phyloP scores from a whole-genome alignment of 2,329 filamentous ascomycete species.

The Penicillium psychrosexuale region DNA sequence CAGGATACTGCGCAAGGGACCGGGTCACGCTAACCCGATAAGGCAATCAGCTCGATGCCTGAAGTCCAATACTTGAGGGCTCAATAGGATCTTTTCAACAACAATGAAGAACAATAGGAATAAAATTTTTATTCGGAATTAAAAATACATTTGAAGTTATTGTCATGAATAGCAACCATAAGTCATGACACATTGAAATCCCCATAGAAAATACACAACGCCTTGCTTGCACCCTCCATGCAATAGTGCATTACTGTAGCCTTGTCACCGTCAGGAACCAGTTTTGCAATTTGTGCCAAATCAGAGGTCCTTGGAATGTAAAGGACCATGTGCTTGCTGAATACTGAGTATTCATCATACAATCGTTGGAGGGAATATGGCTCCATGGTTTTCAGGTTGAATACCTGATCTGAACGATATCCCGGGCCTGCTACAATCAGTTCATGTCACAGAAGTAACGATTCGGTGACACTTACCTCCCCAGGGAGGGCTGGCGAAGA shows the following conservation, averaged over 20 bases:
- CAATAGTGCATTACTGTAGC: constrained; percentile 85
- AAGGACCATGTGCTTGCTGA: constrained; percentile 60
- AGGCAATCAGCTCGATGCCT: constrained; percentile 22
- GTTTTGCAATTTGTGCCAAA: constrained; percentile 69
- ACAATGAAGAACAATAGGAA: background rate
- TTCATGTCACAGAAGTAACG: background rate
- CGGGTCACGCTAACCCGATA: constrained; percentile 24
- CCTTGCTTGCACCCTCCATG: constrained; percentile 83
- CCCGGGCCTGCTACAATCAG: constrained; percentile 51
- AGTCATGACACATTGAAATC: constrained; percentile 44
- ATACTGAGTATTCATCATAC: constrained; percentile 57
- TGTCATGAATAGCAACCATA: constrained; percentile 2
- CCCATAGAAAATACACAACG: constrained; percentile 59
- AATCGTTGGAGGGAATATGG: constrained; percentile 72
- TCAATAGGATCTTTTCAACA: background rate
- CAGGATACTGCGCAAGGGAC: constrained; percentile 8
- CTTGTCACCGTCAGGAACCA: constrained; percentile 51
- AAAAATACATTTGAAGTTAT: background rate
- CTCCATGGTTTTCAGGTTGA: constrained; percentile 81
- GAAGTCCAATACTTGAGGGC: background rate
- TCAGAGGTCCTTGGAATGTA: constrained; percentile 86
- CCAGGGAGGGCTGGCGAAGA: constrained; percentile 74
- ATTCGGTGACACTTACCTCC: constrained; percentile 53
- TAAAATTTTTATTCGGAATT: background rate
- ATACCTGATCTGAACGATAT: constrained; percentile 66